A percentile compares a stretch with the other conserved stretches of the same genome.
These are phyloP conservation scores for Scenedesmus sp. DNA, from an alignment of 163 green algal species.

Conservation along the genomic window DNA sequence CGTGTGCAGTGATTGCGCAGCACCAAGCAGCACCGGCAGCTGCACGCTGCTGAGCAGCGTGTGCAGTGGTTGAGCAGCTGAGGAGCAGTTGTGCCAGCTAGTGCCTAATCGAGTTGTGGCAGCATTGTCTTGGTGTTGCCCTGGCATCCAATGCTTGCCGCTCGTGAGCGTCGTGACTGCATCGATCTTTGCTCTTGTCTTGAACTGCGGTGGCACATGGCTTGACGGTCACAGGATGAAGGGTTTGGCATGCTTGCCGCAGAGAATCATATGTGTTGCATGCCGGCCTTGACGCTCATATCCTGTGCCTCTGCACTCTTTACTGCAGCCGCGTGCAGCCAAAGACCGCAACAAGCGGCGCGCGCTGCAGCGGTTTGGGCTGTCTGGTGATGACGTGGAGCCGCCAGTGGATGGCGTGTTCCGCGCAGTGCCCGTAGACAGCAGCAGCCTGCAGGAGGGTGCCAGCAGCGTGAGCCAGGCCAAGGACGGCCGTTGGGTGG, in stretches of 20 bases:
- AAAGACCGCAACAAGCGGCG: constrained; percentile 47
- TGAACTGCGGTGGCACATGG: neutral
- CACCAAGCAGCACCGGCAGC: neutral
- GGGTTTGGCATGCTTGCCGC: too few relatives aligned
- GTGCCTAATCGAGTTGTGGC: too few relatives aligned
- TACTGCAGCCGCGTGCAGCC: neutral
- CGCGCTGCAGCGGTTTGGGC: constrained; percentile 45
- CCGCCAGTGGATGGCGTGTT: constrained; percentile 68
- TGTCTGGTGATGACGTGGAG: constrained; percentile 58
- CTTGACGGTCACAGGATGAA: neutral
- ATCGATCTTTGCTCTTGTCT: too few relatives aligned
- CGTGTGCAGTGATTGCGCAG: neutral
- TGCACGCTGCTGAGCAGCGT: neutral
- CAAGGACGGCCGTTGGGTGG: constrained; percentile 65
- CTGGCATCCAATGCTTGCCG: too few relatives aligned
- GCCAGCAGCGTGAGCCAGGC: constrained; percentile 54
- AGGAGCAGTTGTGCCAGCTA: neutral
- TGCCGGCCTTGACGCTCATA: neutral
- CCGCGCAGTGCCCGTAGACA: constrained; percentile 53
- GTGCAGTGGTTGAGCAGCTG: too few relatives aligned
- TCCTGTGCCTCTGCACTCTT: neutral
- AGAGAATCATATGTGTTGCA: too few relatives aligned
- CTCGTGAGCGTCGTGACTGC: too few relatives aligned
- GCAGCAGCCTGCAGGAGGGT: constrained; percentile 2
- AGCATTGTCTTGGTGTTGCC: too few relatives aligned